phyloP scores from a whole-genome alignment of 306 rosid species.

The Echinosophora koreensis region DNA sequence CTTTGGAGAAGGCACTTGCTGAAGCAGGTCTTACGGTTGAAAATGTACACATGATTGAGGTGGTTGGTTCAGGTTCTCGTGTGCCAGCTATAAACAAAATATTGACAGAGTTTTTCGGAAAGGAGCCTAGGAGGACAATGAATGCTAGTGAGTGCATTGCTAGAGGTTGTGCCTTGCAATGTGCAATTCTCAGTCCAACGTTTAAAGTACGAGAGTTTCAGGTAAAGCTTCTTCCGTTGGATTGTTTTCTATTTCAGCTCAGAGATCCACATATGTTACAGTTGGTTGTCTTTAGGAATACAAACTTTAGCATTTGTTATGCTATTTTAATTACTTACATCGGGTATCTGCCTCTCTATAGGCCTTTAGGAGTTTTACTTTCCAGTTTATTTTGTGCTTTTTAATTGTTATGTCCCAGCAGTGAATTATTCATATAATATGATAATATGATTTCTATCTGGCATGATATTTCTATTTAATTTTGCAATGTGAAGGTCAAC shows the following conservation, averaged over 20 bases:
- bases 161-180: constrained; percentile 89
- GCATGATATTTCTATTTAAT: neutral
- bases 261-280: neutral
- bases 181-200: constrained; percentile 97
- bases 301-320: neutral
- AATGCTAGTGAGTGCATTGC: constrained; percentile 97
- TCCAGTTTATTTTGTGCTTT: neutral
- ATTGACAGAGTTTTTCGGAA: constrained; percentile 82
- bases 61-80: constrained; percentile 97
- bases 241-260: neutral
- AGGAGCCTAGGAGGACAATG: constrained; percentile 98
- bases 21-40: constrained; percentile 87
- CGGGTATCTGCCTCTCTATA: neutral
- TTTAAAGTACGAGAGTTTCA: constrained; percentile 94
- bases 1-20: constrained; percentile 87
- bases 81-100: constrained; percentile 86
- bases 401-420: neutral
- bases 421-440: neutral
- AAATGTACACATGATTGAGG: constrained; percentile 79
- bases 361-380: neutral
- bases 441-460: neutral
- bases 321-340: no score
- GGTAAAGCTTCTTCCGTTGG: constrained; percentile 52
- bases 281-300: neutral
- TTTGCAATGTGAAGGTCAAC: constrained; percentile 65